Evolutionary conservation across 1,284 basidiomycete genomes (phyloP).

Genomic region (Marasmius fiardii): DNA sequence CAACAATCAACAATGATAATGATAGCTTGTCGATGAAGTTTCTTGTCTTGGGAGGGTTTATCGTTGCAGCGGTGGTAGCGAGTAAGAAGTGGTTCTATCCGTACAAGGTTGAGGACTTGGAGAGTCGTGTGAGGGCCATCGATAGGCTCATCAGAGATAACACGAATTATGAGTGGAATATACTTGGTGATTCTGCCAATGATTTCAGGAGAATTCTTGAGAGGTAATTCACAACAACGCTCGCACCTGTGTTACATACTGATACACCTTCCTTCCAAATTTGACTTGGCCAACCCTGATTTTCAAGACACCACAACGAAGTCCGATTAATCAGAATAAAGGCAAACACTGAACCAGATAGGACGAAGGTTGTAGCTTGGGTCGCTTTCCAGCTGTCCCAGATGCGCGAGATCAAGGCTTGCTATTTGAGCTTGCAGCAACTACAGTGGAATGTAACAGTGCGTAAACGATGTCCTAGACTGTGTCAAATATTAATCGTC

Average conservation of each 20-base stretch:
- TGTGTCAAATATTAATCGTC: background rate
- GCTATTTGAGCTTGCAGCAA: no score
- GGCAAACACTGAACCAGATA: no score
- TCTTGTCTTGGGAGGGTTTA: constrained; percentile 2
- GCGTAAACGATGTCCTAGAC: background rate
- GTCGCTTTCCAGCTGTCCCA: no score
- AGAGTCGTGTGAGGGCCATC: background rate
- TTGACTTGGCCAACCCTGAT: no score
- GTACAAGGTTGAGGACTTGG: background rate
- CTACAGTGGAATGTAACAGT: no score
- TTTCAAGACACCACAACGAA: no score
- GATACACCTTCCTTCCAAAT: no score
- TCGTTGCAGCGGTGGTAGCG: background rate
- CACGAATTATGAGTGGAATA: background rate
- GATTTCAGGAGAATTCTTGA: background rate
- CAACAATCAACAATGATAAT: background rate
- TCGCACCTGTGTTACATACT: no score
- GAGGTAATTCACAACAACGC: background rate
- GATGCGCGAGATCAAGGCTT: no score
- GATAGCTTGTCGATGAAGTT: background rate
- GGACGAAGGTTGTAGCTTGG: no score
- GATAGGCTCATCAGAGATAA: background rate
- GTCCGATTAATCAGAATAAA: no score
- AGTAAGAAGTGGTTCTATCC: background rate
- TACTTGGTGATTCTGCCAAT: background rate